A percentile compares a stretch with the other conserved stretches of the same genome.
These are phyloP conservation scores for Cytospora piceae DNA, from an alignment of 2,329 filamentous ascomycete genomes.

Conservation along the genomic window DNA sequence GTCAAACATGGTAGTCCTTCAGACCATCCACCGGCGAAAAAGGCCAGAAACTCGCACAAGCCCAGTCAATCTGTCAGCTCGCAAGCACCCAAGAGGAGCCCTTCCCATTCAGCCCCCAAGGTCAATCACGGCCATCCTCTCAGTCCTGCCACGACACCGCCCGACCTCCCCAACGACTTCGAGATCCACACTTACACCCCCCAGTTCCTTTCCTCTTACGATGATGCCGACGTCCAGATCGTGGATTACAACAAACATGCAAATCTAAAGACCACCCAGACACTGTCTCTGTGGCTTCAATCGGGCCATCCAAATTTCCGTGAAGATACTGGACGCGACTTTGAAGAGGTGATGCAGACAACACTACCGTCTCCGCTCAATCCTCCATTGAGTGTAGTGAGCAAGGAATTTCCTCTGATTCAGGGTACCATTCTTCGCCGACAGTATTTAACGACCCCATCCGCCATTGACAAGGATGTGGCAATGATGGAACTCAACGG, in stretches of 20 bases:
- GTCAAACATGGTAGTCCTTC: slow-evolving; percentile 53
- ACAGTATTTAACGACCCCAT: slow-evolving; percentile 63
- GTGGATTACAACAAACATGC: slow-evolving; percentile 77
- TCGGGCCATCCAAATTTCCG: slow-evolving; percentile 68
- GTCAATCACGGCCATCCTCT: slow-evolving; percentile 61
- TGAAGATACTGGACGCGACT: slow-evolving; percentile 67
- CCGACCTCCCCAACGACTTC: slow-evolving; percentile 65
- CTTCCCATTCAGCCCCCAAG: slow-evolving; percentile 67
- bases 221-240: slow-evolving; percentile 61
- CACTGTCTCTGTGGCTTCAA: slow-evolving; percentile 77
- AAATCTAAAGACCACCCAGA: slow-evolving; percentile 73
- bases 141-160: slow-evolving; percentile 78
- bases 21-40: slow-evolving; percentile 68
- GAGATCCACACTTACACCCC: slow-evolving; percentile 71
- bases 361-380: slow-evolving; percentile 41
- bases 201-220: slow-evolving; percentile 76
- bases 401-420: slow-evolving; percentile 48
- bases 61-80: slow-evolving; percentile 75
- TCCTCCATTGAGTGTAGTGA: slow-evolving; percentile 53
- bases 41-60: slow-evolving; percentile 80
- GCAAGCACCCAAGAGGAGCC: slow-evolving; percentile 66
- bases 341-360: slow-evolving; percentile 68
- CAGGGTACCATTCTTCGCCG: slow-evolving; percentile 67
- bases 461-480: slow-evolving; percentile 59
- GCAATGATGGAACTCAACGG: slow-evolving; percentile 75